These are phyloP conservation scores for Cryptosporidium muris DNA, from an alignment of 169 alveolate genomes.

Conservation along the genomic window DNA sequence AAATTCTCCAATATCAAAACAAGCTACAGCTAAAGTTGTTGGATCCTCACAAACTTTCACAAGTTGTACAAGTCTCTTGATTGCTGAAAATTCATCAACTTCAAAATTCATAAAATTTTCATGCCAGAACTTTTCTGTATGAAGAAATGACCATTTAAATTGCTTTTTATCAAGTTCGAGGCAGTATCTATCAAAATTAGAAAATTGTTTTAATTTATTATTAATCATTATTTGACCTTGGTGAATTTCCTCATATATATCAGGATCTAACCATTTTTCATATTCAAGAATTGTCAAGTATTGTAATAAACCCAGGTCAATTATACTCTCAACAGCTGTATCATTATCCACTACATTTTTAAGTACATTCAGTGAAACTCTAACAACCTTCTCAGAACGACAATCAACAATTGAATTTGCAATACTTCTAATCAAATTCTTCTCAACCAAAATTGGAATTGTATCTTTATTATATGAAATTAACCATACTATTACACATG, in stretches of 20 bases:
- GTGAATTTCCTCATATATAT: conserved; percentile 81
- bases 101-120: conserved; percentile 82
- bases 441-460: conserved; percentile 48
- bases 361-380: conserved; percentile 62
- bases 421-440: conserved; percentile 26
- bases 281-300: conserved; percentile 80
- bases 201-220: conserved; percentile 76
- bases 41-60: conserved; percentile 80
- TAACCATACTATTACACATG: conserved; percentile 63
- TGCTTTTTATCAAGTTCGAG: conserved; percentile 80
- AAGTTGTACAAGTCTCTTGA: conserved; percentile 80
- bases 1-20: conserved; percentile 90
- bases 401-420: conserved; percentile 77
- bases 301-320: conserved; percentile 67
- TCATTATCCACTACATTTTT: conserved; percentile 69
- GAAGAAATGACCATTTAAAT: conserved; percentile 83
- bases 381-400: conserved; percentile 78
- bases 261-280: conserved; percentile 86
- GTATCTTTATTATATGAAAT: conserved; percentile 51
- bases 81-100: conserved; percentile 81
- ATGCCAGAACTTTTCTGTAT: conserved; percentile 86
- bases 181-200: conserved; percentile 83
- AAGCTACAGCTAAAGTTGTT: conserved; percentile 85
- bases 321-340: conserved; percentile 64
- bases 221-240: conserved; percentile 81